phyloP scores from a whole-genome alignment of 371 early-diverging fungal species.

The Haplosporangium sp. region DNA sequence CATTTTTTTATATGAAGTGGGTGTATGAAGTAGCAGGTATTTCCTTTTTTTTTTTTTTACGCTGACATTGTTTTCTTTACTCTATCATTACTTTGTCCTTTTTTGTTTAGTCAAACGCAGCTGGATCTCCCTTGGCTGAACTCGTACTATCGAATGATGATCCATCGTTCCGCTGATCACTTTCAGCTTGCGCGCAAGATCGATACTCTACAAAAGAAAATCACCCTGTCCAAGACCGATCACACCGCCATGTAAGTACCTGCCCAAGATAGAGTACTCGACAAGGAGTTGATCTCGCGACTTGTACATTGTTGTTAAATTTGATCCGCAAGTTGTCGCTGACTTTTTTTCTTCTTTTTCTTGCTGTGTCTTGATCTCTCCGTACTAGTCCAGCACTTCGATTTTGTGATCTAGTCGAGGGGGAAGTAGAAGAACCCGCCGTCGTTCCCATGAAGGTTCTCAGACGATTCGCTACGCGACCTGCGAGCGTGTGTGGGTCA shows the following conservation, averaged over 20 bases:
- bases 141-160: slow-evolving; percentile 80
- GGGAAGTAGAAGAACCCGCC: slow-evolving; percentile 18
- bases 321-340: too few relatives aligned
- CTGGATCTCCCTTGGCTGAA: slow-evolving; percentile 80
- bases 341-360: background rate
- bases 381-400: slow-evolving; percentile 54
- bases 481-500: slow-evolving; percentile 18
- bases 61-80: too few relatives aligned
- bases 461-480: slow-evolving; percentile 13
- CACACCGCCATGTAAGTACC: slow-evolving; percentile 73
- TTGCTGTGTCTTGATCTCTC: background rate
- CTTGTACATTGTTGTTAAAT: background rate
- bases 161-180: slow-evolving; percentile 78
- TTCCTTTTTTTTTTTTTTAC: background rate
- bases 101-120: slow-evolving; percentile 57
- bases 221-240: slow-evolving; percentile 68
- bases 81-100: too few relatives aligned
- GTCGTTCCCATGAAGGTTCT: slow-evolving; percentile 23
- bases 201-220: slow-evolving; percentile 66
- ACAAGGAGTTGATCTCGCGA: background rate
- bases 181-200: slow-evolving; percentile 73
- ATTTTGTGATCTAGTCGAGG: slow-evolving; percentile 22
- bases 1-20: slow-evolving; percentile 29
- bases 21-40: too few relatives aligned
- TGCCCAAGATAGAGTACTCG: background rate